Evolutionary conservation across 164 flowering plant species (phyloP), one percentile per base, ranked within the genome.

Genomic region (Piper betle): DNA sequence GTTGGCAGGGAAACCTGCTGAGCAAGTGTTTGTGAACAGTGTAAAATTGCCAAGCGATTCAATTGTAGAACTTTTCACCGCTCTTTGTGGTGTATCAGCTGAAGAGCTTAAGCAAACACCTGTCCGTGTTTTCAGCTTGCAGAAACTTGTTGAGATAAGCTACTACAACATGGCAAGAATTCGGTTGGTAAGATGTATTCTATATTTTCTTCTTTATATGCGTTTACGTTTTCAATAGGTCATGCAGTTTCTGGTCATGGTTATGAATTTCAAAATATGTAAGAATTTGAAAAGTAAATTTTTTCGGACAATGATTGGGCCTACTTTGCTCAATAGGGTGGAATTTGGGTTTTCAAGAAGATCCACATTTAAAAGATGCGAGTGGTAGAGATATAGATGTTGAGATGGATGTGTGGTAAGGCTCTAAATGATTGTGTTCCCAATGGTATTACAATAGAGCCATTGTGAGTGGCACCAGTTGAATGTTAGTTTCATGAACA

Each of bases 91-190:
- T 74, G 96, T 91, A 38, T 94, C 99, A 39, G 99, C 96, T 57
- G 96, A 94, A 81, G 99, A 94, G 74, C 76, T 94, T 60, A 91
- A 84, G 64, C 99, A 94, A 75, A 74, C 78, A 17, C 99, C 99
- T 48, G 91, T 97, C 65, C 97, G 99, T 65, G 93, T 91, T 74
- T 94, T 80, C 74, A 91, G 99, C 83, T 77, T 94, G 79, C 97
- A 88, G 70, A 94, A 91, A 53, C 85, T 94, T 75, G 99, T 94
- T 65, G 99, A 91, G 79, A 91, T 94, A 64, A 94, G 99, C 75
- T 91, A 94, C 72, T 91, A 91, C 76, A 94, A 94, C 64, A 94
- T 91, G 87, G 93, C 91, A 67, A 92, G 99, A 62, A 94, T 94
- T 57, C 93, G 95, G 39, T 68, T 94, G 99, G 99, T 91, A 88